A percentile compares a stretch with the other conserved stretches of the same genome.
Evolutionary conservation across 2,329 filamentous ascomycete genomes (phyloP).

Genomic region (Rutstroemia sp.): DNA sequence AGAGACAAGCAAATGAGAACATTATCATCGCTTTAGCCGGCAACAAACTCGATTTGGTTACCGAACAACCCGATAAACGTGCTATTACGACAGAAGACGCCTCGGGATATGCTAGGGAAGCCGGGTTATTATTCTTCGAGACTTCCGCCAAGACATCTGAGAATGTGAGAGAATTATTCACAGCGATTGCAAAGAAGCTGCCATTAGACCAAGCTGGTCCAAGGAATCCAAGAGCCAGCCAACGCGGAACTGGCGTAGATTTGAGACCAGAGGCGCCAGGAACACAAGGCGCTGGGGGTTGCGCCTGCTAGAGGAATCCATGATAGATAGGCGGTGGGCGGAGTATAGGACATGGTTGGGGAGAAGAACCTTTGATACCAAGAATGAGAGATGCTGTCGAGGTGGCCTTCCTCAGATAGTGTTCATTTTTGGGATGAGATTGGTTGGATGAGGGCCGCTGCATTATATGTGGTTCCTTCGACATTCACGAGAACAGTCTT

Average conservation of each 20-base stretch:
- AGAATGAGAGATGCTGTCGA: slow-evolving; percentile 11
- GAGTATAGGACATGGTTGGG: slow-evolving; percentile 16
- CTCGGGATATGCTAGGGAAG: slow-evolving; percentile 90
- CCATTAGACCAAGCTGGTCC: slow-evolving; percentile 95
- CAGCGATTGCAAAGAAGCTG: slow-evolving; percentile 94
- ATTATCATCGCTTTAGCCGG: slow-evolving; percentile 97
- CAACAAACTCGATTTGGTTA: slow-evolving; percentile 96
- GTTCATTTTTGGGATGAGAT: slow-evolving; percentile 17
- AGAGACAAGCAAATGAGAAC: slow-evolving; percentile 98
- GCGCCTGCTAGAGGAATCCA: slow-evolving; percentile 48
- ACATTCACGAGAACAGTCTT: slow-evolving; percentile 25
- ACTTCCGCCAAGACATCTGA: slow-evolving; percentile 96
- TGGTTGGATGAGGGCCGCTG: slow-evolving; percentile 13
- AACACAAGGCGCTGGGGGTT: slow-evolving; percentile 51
- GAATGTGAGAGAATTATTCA: slow-evolving; percentile 94
- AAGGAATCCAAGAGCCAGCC: slow-evolving; percentile 63
- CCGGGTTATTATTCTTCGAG: slow-evolving; percentile 94
- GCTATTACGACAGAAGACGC: slow-evolving; percentile 84
- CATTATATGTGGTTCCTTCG: slow-evolving; percentile 14
- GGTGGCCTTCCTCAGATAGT: slow-evolving; percentile 11
- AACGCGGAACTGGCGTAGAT: slow-evolving; percentile 50
- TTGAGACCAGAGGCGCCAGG: slow-evolving; percentile 47
- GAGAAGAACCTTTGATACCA: slow-evolving; percentile 13
- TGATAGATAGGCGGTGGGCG: slow-evolving; percentile 12
- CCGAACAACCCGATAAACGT: slow-evolving; percentile 90